Conservation (phyloP, 345 rosid species). For the Laguncularia racemosa region DNA sequence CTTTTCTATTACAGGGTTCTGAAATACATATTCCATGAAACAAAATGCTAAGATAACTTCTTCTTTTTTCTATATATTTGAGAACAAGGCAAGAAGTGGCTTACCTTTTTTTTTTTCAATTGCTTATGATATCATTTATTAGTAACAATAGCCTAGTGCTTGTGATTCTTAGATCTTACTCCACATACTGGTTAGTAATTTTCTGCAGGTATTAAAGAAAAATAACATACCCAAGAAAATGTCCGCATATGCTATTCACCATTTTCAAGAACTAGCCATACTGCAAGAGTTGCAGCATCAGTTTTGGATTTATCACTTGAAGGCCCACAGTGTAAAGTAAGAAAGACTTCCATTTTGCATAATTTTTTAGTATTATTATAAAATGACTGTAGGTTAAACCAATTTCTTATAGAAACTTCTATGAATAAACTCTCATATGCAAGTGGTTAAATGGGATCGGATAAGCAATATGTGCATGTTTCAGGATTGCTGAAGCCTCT, state of each 20-base stretch:
- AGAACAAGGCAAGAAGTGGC: no score
- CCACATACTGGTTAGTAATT: not conserved
- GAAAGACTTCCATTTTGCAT: not conserved
- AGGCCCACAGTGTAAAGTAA: conserved; percentile 73
- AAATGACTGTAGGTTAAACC: not conserved
- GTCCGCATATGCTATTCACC: conserved; percentile 91
- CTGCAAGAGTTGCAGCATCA: conserved; percentile 65
- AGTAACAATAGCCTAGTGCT: no score
- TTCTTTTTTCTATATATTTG: no score
- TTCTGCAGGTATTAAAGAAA: conserved; percentile 64
- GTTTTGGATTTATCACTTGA: conserved; percentile 59
- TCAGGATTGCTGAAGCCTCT: no score
- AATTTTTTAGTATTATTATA: not conserved
- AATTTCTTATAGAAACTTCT: not conserved
- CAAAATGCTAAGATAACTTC: no score
- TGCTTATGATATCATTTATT: no score
- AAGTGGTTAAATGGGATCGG: not conserved
- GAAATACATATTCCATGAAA: no score
- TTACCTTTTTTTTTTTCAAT: no score
- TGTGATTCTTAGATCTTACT: no score
- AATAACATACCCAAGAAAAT: conserved; percentile 38
- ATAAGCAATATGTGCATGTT: no score
- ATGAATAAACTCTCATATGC: conserved; percentile 1
- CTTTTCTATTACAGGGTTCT: no score
- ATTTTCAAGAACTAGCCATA: conserved; percentile 79